A percentile compares a stretch with the other conserved stretches of the same genome.
These are phyloP conservation scores for Nitzschia sp. DNA, from an alignment of 108 stramenopile species.

Conservation along the genomic window DNA sequence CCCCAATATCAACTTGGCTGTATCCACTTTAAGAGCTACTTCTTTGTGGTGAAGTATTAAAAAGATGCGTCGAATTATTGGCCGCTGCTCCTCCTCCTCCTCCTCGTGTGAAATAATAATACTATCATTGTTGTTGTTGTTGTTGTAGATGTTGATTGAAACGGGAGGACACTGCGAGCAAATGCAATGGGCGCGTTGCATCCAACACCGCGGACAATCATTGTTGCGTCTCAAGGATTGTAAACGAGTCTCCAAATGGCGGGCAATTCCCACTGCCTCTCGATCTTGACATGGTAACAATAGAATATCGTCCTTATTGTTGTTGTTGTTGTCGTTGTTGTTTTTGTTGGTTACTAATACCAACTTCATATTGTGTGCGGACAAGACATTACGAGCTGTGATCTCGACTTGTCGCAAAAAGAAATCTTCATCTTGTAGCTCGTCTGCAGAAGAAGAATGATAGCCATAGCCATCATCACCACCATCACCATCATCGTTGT, in stretches of 20 bases:
- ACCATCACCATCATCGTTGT: no score
- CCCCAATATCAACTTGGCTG: slow-evolving; percentile 66
- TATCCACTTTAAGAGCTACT: slow-evolving; percentile 66
- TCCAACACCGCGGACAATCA: slow-evolving; percentile 72
- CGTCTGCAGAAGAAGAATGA: no score
- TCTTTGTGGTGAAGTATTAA: slow-evolving; percentile 80
- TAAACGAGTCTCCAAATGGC: slow-evolving; percentile 47
- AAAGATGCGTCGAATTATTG: slow-evolving; percentile 45
- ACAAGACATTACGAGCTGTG: slow-evolving; percentile 26
- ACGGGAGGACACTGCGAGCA: slow-evolving; percentile 50
- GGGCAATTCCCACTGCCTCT: slow-evolving; percentile 60
- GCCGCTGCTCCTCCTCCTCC: background rate
- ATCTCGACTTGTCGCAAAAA: slow-evolving; percentile 47
- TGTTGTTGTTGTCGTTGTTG: slow-evolving; percentile 2
- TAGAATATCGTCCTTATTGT: slow-evolving; percentile 37
- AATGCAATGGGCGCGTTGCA: slow-evolving; percentile 70
- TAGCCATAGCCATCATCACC: no score
- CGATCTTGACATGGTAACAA: slow-evolving; percentile 42
- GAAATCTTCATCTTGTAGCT: slow-evolving; percentile 1
- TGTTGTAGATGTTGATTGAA: background rate
- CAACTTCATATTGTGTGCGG: background rate
- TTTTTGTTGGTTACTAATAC: background rate
- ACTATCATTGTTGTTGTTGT: background rate
- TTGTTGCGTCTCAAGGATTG: slow-evolving; percentile 49
- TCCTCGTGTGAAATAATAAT: background rate